These are phyloP conservation scores for Kwoniella mangroviensis DNA, from an alignment of 768 basidiomycete species.

Conservation along the genomic window DNA sequence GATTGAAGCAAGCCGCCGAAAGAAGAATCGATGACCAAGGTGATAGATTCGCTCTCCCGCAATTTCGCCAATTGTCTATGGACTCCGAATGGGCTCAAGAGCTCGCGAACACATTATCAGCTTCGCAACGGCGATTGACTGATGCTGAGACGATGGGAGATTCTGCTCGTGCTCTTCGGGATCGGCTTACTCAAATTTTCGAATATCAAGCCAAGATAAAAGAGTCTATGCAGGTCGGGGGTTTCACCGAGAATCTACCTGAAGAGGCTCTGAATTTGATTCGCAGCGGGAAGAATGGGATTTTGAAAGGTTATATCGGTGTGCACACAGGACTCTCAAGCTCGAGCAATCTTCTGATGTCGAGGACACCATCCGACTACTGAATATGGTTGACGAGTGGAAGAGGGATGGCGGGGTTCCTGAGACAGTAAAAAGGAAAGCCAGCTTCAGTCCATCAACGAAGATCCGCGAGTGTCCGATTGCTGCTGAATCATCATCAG, in stretches of 20 bases:
- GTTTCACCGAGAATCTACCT: not conserved
- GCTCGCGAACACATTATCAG: not conserved
- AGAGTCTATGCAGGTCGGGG: not conserved
- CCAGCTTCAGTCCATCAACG: not conserved
- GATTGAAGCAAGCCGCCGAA: not conserved
- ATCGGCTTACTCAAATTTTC: not conserved
- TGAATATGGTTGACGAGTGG: not conserved
- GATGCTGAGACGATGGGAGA: not conserved
- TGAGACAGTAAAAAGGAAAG: not conserved
- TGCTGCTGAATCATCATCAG: too few species aligned
- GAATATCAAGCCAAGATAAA: not conserved
- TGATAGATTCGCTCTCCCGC: not conserved
- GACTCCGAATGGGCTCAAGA: not conserved
- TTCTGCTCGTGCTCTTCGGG: not conserved
- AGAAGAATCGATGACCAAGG: not conserved
- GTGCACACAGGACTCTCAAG: not conserved
- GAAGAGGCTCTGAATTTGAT: not conserved
- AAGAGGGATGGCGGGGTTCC: not conserved
- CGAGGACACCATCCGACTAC: not conserved
- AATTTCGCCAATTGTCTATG: not conserved
- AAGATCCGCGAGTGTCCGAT: too few species aligned
- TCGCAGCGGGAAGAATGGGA: not conserved
- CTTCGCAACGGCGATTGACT: not conserved
- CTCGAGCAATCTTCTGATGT: not conserved
- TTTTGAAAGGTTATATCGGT: not conserved